A percentile compares a stretch with the other conserved stretches of the same genome.
Conservation (phyloP, 768 basidiomycete genomes). For the Daedaleopsis nitida region DNA sequence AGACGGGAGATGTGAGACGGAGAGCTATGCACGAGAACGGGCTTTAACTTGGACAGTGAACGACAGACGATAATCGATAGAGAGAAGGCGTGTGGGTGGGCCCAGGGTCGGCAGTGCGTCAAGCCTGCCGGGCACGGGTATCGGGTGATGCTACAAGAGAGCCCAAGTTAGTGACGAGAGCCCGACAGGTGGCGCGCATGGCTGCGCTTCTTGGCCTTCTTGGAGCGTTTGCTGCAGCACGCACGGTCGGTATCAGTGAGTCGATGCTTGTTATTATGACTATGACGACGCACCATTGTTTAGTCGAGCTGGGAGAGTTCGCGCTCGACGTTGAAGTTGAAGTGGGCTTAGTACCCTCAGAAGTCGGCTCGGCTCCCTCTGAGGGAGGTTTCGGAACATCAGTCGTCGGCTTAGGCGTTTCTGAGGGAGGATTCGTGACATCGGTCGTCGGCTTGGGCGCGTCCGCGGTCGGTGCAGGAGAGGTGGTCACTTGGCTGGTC, state of each 20-base stretch:
- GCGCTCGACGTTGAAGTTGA: not conserved
- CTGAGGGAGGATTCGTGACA: not conserved
- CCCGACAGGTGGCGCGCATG: conserved; percentile 16
- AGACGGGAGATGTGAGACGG: no score
- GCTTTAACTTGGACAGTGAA: no score
- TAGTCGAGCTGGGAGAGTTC: not conserved
- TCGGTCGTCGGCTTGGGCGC: not conserved
- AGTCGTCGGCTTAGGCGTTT: not conserved
- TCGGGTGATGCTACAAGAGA: conserved; percentile 1
- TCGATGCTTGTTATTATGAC: not conserved
- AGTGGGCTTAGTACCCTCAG: not conserved
- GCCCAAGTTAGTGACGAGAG: conserved; percentile 6
- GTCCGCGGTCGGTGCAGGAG: not conserved
- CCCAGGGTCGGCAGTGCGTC: conserved; percentile 2
- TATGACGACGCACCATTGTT: not conserved
- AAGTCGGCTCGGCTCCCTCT: not conserved
- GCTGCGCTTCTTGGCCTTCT: conserved; percentile 8
- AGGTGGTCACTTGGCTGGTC: not conserved
- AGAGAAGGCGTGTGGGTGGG: not conserved
- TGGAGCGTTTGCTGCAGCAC: not conserved
- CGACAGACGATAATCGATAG: not conserved
- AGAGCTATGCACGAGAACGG: no score
- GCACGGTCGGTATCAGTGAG: not conserved
- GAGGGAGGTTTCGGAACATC: not conserved
- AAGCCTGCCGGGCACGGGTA: conserved; percentile 17